Evolutionary conservation across 352 stramenopile genomes (phyloP), one percentile per base, ranked within the genome.

Genomic region (Globisporangium cylindrosporum): DNA sequence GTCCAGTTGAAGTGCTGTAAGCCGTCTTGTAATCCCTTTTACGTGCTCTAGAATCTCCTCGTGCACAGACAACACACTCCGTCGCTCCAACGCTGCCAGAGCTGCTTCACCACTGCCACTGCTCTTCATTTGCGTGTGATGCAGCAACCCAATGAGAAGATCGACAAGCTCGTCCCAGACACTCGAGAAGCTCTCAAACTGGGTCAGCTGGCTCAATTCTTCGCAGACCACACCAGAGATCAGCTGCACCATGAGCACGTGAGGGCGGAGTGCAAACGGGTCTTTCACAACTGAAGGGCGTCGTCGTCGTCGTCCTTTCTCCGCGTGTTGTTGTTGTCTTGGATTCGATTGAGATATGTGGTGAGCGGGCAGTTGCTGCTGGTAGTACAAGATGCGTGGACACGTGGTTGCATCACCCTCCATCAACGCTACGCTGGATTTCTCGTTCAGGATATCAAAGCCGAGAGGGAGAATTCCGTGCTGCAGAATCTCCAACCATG

Each of bases 31-130:
- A 55, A 93, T 80, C 8, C 80, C 81, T 61, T 84, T 84, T 29
- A 79, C 78, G 49, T 93, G 82, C 62, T 90, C 82, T 2, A 91
- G 70, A 60, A 93, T 91, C 62, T 93, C 85, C 53, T 93, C 85
- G 43, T 93, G 85, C 0, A 79, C 78, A 18, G 78, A 86, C 36
- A 89, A 64, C 12, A 89, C 78, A 32, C 78, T 88, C 60, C 84
- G 79, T 15, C 84, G 80, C 34, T 93, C 84, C 14, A 93, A 60
- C n/a, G 82, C 81, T 3, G 76, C 80, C 34, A 89, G 74, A 43
- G 73, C 77, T 12, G 68, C 49, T 43, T 78, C 67, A 10, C 68
- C 48, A 4, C 62, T 62, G 15, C 64, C 54, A 53, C 72, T 62
- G 4, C 61, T 76, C 24, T 79, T 70, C 43, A 86, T 70, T 3